Base-by-base conservation (phyloP, 2,329 filamentous ascomycete genomes). In the Monosporascus sp. region DNA sequence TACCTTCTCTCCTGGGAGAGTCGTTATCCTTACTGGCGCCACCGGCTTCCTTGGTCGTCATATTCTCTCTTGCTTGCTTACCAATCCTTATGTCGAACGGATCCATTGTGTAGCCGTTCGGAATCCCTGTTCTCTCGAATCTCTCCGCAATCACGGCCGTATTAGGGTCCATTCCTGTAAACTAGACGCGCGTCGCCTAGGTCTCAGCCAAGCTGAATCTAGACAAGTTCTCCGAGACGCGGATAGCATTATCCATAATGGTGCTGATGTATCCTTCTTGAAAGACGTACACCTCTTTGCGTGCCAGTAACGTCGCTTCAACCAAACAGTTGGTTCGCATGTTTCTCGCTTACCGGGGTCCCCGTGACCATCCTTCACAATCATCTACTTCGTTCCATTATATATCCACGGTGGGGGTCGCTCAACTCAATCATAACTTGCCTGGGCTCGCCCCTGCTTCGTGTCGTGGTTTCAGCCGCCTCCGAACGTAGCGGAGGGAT, bases 201-300 rank as follows among this genome's bases (percentile, higher is more conserved):
- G 60, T 66, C 37, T 68, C 26, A 27, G 26, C 26, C 26, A 27
- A 27, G 26, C 8, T 27, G 26, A 27, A 27, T 27, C 26, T 27
- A 27, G 26, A 27, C 26, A 27, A 27, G 26, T 27, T 27, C 8
- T 80, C 20, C 59, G 53, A 5, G 40, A 66, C 7, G 57, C 60
- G 0, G 62, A 71, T 19, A 59, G 66, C 16, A 76, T 87, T 47
- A 76, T 88, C 22, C 85, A 82, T 62, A 72, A 68, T 49, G 80
- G 74, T 7, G 76, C 76, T n/a, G 69, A 72, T 20, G 64, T 66
- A 16, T 71, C 63, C 7, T 74, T 65, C 61, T 53, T 65, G 56
- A 69, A 69, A 76, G 27, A 60, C 62, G 2, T 78, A 76, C 57
- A 27, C 60, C 8, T 61, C 64, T 0, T 62, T 78, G 0, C 61